Evolutionary conservation across 805 yeast species (phyloP).

Genomic region (Kazachstania africana): DNA sequence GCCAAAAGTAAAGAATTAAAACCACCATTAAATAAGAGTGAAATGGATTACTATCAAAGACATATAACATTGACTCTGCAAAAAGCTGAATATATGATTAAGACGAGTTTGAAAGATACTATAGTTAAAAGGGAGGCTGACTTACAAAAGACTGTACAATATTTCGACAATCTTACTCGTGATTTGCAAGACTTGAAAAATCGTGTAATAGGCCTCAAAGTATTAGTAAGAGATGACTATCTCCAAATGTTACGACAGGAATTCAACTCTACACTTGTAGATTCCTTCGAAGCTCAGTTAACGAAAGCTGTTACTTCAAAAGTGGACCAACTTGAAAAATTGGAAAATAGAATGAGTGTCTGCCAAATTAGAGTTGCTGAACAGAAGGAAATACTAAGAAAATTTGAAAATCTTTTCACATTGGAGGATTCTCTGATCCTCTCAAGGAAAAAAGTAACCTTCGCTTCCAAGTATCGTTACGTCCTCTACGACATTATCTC

Average conservation of each 20-base stretch:
- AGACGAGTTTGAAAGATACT: conserved; percentile 11
- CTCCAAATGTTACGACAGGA: conserved; percentile 20
- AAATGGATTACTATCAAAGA: conserved; percentile 12
- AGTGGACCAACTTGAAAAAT: conserved; percentile 14
- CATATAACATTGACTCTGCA: conserved; percentile 15
- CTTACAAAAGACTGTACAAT: conserved; percentile 19
- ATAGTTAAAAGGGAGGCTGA: conserved; percentile 20
- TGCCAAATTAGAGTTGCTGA: conserved; percentile 11
- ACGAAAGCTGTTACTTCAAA: conserved; percentile 7
- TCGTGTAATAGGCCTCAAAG: conserved; percentile 15
- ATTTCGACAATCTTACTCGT: conserved; percentile 14
- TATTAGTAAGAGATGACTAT: conserved; percentile 20
- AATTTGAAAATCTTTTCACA: conserved; percentile 17
- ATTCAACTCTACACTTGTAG: conserved; percentile 16
- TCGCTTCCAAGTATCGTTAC: conserved; percentile 4
- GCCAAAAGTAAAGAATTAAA: conserved; percentile 1
- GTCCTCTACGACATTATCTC: conserved; percentile 4
- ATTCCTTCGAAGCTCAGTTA: conserved; percentile 17
- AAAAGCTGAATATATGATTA: conserved; percentile 17
- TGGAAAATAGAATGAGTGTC: conserved; percentile 20
- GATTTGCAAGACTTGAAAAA: conserved; percentile 21
- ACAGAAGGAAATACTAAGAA: conserved; percentile 19
- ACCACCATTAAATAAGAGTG: conserved; percentile 10
- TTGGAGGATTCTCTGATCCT: conserved; percentile 5
- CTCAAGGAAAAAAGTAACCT: conserved; percentile 2